Base-by-base conservation (phyloP, 2,329 filamentous ascomycete genomes). In the Verticillium alfalfae region DNA sequence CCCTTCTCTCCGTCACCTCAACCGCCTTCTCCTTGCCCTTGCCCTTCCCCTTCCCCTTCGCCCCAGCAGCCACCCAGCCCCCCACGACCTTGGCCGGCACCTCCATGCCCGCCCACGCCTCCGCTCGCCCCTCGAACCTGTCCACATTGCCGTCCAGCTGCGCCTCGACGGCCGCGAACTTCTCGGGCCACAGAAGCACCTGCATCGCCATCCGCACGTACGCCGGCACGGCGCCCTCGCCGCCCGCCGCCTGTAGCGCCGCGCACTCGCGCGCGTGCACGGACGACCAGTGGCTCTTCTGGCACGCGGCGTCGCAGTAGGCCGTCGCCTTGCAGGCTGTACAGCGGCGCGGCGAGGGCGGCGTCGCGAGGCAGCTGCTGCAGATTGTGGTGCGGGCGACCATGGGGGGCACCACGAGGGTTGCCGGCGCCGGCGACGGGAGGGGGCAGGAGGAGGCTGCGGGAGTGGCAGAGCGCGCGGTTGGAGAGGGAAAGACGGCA, bases 291-390 rank as follows among this genome's bases (percentile, higher is more conserved):
- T 83, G 79, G 2, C 77, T 73, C 31, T 74, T 73, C 72, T 88
- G 86, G 72, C 86, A 88, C 5, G 69, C 65, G 8, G 73, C 61
- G 58, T 76, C 75, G 73, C 86, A 88, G 76, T 88, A 88, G 34
- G 75, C 77, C 3, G 79, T 78, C 1, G 79, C 75, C 34, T 75
- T 78, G 73, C 86, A 88, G 57, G 76, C 80, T 0, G 80, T 79
- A 71, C 86, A 88, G 5, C 60, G 61, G 18, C 61, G 61, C 2
- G 63, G 60, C 34, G 58, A 56, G 26, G 78, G 75, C 31, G 70
- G 70, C 18, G 65, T 66, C 34, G 66, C 60, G 34, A 85, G 75
- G 70, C 84, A 86, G 73, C 79, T 72, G 64, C 78, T 78, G 75
- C 84, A 87, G 37, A 69, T 66, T 3, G 67, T 58, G 61, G 81